phyloP scores from a whole-genome alignment of 2,329 filamentous ascomycete genomes.

The Tolypocladium tundrense region DNA sequence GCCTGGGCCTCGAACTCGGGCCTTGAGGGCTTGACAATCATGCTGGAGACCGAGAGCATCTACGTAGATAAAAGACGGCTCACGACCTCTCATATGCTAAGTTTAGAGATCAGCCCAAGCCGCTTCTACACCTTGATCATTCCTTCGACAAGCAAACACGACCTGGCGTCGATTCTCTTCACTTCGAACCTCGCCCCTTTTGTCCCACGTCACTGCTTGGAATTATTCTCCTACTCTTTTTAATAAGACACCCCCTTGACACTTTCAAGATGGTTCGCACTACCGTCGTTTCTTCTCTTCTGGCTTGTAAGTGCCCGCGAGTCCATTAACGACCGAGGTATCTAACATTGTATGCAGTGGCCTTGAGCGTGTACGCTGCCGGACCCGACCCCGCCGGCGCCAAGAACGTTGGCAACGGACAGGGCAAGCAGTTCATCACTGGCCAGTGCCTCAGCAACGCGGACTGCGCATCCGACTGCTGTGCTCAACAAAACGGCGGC shows the following conservation, averaged over 20 bases:
- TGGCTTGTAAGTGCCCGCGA: not conserved
- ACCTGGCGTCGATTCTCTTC: not conserved
- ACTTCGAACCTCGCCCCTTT: not conserved
- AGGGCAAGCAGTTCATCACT: slow-evolving; percentile 17
- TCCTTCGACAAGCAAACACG: not conserved
- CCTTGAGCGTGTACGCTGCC: slow-evolving; percentile 5
- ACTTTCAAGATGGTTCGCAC: not conserved
- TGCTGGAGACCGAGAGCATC: not conserved
- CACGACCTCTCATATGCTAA: not conserved
- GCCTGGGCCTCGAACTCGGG: not conserved
- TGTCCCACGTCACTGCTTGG: not conserved
- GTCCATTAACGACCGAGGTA: not conserved
- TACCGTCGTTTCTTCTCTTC: not conserved
- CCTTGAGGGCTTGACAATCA: not conserved
- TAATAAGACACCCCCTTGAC: no score
- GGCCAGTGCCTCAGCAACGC: slow-evolving; percentile 16
- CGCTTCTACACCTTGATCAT: not conserved
- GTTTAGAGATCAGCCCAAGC: not conserved
- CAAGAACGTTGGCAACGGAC: slow-evolving; percentile 13
- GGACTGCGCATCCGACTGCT: slow-evolving; percentile 18
- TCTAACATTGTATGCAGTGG: not conserved
- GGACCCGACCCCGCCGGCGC: slow-evolving; percentile 8
- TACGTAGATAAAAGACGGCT: not conserved
- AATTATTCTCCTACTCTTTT: no score
- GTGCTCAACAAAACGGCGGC: slow-evolving; percentile 13